Evolutionary conservation across 768 basidiomycete genomes (phyloP).

Genomic region (Mycena kentingensis): DNA sequence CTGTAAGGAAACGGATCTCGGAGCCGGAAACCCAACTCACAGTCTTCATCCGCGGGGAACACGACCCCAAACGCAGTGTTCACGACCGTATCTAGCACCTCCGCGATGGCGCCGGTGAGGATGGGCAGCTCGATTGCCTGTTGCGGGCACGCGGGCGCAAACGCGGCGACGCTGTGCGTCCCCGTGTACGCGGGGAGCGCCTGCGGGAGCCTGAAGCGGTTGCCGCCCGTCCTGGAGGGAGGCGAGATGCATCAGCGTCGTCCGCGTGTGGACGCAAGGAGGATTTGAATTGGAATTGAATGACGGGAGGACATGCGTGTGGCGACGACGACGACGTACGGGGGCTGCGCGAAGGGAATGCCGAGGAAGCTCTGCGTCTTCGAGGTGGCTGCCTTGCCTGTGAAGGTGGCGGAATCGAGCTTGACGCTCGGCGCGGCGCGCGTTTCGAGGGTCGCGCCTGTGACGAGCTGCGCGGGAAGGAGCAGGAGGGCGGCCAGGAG

Average conservation of each 20-base stretch:
- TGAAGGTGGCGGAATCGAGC: conserved; percentile 35
- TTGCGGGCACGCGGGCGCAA: conserved; percentile 52
- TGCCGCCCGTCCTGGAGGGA: conserved; percentile 14
- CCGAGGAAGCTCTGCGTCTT: conserved; percentile 35
- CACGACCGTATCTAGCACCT: conserved; percentile 32
- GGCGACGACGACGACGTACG: conserved; percentile 36
- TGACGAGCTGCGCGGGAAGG: conserved; percentile 2
- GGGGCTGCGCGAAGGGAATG: conserved; percentile 42
- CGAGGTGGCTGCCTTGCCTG: conserved; percentile 26
- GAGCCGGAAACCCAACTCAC: conserved; percentile 27
- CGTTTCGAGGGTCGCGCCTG: conserved; percentile 4
- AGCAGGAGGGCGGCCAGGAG: conserved; percentile 4
- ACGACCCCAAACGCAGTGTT: conserved; percentile 29
- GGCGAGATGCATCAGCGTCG: no score
- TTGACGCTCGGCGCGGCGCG: conserved; percentile 26
- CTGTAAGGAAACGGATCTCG: background rate
- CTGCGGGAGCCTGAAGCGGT: conserved; percentile 44
- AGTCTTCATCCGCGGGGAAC: conserved; percentile 44
- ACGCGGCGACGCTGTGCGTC: conserved; percentile 38
- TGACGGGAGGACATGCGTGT: no score
- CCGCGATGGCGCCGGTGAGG: conserved; percentile 30
- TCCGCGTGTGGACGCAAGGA: no score
- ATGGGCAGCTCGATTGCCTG: conserved; percentile 38
- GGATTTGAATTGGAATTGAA: no score
- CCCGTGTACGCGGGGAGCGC: conserved; percentile 40